Base-by-base conservation (phyloP, 495 filamentous ascomycete genomes). In the Hyaloscypha finlandica region DNA sequence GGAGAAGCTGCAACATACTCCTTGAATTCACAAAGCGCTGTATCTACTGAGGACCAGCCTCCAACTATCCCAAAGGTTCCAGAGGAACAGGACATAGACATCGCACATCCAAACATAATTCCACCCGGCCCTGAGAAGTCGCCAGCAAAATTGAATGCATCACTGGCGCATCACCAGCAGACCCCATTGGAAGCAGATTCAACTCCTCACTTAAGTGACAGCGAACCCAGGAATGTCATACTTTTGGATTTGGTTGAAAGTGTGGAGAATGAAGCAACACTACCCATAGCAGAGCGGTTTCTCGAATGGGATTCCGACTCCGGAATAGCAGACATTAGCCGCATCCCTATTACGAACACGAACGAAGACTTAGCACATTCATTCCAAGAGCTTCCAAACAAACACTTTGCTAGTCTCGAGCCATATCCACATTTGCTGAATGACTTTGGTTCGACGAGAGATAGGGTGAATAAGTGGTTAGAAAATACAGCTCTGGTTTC, bases 391-490 rank as follows among this genome's bases (percentile, higher is more conserved):
- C 56, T 56, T 37, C 65, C 51, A 39, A 16, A 6, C 5, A 20
- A 32, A 14, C 16, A n/a, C 11, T 20, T 25, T 45, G 4, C 22
- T 1, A 66, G 39, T 25, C 29, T 45, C 29, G 52, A 68, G 6
- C 39, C 59, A n/a, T 60, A 71, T 61, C 57, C 58, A 30, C 45
- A 53, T 6, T 29, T 71, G 1, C 37, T 66, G 16, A 63, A 58
- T 4, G 58, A 68, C 37, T 71, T 68, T 42, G 63, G n/a, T n/a
- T 51, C 69, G 22, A 39, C 51, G 8, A 65, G 69, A 35, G 63
- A 69, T 37, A 52, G 70, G 29, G 52, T 72, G 16, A 64, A 69
- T 31, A 69, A 65, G 32, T 72, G 70, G 67, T 30, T 68, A 8
- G 19, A 61, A 32, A 37, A 68, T 35, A 61, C 16, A 3, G 20